Percentiles rank a stretch among this genome's conserved stretches.
Evolutionary conservation across 768 basidiomycete species (phyloP).

Genomic region (Leucogyrophana mollusca): DNA sequence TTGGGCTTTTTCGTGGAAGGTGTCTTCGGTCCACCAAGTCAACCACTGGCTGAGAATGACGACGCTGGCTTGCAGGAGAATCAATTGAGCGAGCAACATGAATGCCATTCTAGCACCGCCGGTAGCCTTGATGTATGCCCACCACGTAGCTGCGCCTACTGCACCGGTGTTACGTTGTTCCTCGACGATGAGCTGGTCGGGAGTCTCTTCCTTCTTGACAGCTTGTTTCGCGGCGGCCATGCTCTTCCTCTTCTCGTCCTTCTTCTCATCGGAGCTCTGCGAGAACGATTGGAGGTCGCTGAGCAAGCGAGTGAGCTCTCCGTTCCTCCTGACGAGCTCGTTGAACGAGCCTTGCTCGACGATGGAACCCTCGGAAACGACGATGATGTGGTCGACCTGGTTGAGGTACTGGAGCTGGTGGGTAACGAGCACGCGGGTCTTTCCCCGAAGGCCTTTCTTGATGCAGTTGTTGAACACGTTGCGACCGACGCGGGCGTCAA

Average conservation of each 20-base stretch:
- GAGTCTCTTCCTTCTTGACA: conserved; percentile 10
- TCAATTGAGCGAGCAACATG: conserved; percentile 16
- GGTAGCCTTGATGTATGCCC: conserved; percentile 29
- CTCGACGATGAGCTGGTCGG: conserved; percentile 17
- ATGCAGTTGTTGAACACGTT: conserved; percentile 26
- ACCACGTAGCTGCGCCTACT: conserved; percentile 23
- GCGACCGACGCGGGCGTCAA: conserved; percentile 46
- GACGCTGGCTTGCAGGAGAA: conserved; percentile 22
- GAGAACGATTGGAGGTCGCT: conserved; percentile 15
- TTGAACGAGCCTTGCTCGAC: conserved; percentile 45
- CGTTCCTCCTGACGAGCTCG: conserved; percentile 29
- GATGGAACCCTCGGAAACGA: conserved; percentile 42
- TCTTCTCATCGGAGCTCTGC: conserved; percentile 8
- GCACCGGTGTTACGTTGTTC: conserved; percentile 26
- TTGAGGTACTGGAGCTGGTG: conserved; percentile 30
- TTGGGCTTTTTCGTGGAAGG: conserved; percentile 19
- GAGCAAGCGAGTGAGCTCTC: conserved; percentile 24
- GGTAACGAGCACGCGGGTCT: conserved; percentile 27
- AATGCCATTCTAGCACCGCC: conserved; percentile 19
- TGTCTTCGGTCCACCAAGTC: conserved; percentile 28
- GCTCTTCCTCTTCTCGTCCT: conserved; percentile 22
- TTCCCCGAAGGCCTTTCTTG: conserved; percentile 17
- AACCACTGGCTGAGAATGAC: conserved; percentile 28
- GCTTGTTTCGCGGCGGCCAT: conserved; percentile 2
- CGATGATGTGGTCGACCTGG: conserved; percentile 44